These are phyloP conservation scores for Aspergillus wentii DNA, from an alignment of 495 filamentous ascomycete species.

Conservation along the genomic window DNA sequence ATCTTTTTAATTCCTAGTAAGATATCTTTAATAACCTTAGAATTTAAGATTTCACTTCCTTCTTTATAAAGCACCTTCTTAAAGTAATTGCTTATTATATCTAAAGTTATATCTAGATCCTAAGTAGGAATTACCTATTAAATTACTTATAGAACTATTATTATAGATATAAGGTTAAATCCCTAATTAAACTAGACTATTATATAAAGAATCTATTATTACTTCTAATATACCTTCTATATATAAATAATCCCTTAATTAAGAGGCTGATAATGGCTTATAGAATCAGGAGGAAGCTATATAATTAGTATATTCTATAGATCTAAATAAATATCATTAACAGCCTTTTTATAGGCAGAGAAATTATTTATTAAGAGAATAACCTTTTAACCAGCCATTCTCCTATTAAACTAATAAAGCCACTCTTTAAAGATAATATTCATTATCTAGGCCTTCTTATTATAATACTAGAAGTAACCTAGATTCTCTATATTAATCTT, in stretches of 20 bases:
- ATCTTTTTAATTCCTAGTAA: constrained; percentile 1
- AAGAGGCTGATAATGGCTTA: constrained; percentile 20
- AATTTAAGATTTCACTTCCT: neutral
- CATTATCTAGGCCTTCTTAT: constrained; percentile 28
- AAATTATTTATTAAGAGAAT: constrained; percentile 26
- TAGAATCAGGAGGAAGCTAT: constrained; percentile 24
- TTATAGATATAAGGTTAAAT: constrained; percentile 9
- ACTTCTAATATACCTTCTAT: constrained; percentile 21
- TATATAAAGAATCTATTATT: constrained; percentile 18
- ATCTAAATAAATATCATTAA: constrained; percentile 1
- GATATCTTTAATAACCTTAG: constrained; percentile 1
- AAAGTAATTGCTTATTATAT: constrained; percentile 15
- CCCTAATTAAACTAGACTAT: constrained; percentile 5
- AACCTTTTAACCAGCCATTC: constrained; percentile 18
- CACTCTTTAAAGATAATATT: constrained; percentile 19
- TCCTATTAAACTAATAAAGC: constrained; percentile 18
- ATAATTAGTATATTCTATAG: constrained; percentile 15
- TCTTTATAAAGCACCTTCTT: constrained; percentile 7
- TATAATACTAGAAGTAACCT: constrained; percentile 12
- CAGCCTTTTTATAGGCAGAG: constrained; percentile 17
- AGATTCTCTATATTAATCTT: constrained; percentile 15
- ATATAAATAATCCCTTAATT: constrained; percentile 26
- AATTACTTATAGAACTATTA: constrained; percentile 15
- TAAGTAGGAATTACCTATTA: constrained; percentile 12
- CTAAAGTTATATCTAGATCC: constrained; percentile 4